These are phyloP conservation scores for Fistulifera pelliculosa DNA, from an alignment of 108 stramenopile genomes.

Conservation along the genomic window DNA sequence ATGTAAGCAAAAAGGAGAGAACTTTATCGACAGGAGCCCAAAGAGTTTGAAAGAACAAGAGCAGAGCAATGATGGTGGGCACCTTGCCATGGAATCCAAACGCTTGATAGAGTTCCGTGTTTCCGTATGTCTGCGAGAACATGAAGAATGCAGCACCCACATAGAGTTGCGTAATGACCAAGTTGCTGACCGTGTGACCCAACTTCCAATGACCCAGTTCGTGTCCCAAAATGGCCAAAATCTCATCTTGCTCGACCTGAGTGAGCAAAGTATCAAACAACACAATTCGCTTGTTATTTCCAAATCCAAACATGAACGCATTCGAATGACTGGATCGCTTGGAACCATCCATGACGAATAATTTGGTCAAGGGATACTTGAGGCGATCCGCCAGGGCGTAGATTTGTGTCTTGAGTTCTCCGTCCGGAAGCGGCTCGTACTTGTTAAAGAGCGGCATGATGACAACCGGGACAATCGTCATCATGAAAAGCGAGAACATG, in stretches of 20 bases:
- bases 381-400: conserved; percentile 83
- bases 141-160: conserved; percentile 83
- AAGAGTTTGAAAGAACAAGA: conserved; percentile 85
- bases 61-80: conserved; percentile 85
- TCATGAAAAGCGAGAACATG: conserved; percentile 80
- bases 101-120: conserved; percentile 68
- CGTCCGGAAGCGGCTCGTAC: conserved; percentile 90
- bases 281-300: conserved; percentile 95
- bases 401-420: conserved; percentile 77
- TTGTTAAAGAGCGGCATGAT: conserved; percentile 99
- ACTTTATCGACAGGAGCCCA: conserved; percentile 97
- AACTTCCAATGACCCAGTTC: conserved; percentile 98
- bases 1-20: conserved; percentile 82
- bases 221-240: conserved; percentile 90
- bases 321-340: conserved; percentile 95
- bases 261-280: conserved; percentile 96
- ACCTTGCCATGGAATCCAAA: conserved; percentile 89
- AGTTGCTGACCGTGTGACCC: conserved; percentile 92
- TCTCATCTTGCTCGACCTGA: conserved; percentile 79
- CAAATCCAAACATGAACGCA: conserved; percentile 98
- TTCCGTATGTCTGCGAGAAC: conserved; percentile 76
- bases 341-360: conserved; percentile 97
- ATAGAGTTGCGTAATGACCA: conserved; percentile 87
- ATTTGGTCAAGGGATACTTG: conserved; percentile 92
- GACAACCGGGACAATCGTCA: conserved; percentile 88